These are phyloP conservation scores for Mycothermus thermophilus DNA, from an alignment of 495 filamentous ascomycete genomes.

Conservation along the genomic window DNA sequence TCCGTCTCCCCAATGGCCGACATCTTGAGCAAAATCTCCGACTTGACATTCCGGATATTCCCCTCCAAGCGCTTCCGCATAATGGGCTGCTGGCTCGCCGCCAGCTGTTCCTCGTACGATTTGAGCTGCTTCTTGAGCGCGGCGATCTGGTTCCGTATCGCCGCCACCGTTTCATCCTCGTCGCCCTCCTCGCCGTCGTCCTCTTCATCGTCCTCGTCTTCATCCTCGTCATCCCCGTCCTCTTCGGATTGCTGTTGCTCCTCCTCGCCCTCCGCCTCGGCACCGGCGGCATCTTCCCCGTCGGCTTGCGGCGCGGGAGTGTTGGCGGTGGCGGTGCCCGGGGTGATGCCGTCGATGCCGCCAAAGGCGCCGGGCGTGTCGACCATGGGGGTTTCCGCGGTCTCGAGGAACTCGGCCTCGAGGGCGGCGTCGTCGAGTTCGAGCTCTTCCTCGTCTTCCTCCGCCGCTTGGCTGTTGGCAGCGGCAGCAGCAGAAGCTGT, in stretches of 20 bases:
- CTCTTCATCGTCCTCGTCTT: constrained; percentile 31
- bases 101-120: constrained; percentile 23
- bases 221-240: constrained; percentile 37
- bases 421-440: constrained; percentile 25
- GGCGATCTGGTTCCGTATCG: constrained; percentile 41
- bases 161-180: constrained; percentile 32
- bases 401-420: constrained; percentile 23
- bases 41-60: constrained; percentile 39
- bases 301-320: constrained; percentile 17
- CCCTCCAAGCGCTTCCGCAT: constrained; percentile 38
- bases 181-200: constrained; percentile 34
- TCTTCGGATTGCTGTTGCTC: constrained; percentile 32
- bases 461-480: constrained; percentile 30
- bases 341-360: constrained; percentile 25
- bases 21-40: constrained; percentile 46
- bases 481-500: not conserved
- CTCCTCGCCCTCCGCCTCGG: constrained; percentile 31
- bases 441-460: constrained; percentile 6
- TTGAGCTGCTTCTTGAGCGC: constrained; percentile 35
- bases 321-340: constrained; percentile 20
- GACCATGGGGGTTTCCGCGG: constrained; percentile 17
- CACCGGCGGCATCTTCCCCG: constrained; percentile 30
- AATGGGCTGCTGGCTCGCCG: constrained; percentile 28
- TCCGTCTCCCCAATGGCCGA: constrained; percentile 35
- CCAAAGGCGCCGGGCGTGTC: constrained; percentile 20